phyloP scores from a whole-genome alignment of 2,329 filamentous ascomycete genomes.

The Pleomassaria siparia region DNA sequence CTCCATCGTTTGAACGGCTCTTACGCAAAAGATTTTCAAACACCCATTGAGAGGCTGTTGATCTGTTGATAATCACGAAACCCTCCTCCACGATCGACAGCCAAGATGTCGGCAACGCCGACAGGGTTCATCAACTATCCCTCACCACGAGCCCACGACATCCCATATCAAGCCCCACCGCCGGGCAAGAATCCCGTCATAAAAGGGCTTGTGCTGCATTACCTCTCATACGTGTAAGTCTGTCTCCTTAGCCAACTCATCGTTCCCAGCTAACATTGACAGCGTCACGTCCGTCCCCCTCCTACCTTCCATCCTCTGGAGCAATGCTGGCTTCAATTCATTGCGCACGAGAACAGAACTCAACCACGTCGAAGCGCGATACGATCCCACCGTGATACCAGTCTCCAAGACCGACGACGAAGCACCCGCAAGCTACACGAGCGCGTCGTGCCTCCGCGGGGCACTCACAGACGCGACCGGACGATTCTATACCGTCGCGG shows the following conservation, averaged over 20 bases:
- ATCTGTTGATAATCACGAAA: too few relatives aligned
- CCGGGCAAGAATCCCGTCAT: constrained; percentile 67
- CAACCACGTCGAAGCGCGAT: constrained; percentile 55
- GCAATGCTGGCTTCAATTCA: constrained; percentile 66
- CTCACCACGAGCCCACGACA: constrained; percentile 29
- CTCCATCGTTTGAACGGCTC: too few relatives aligned
- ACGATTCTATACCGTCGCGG: constrained; percentile 60
- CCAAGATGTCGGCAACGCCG: constrained; percentile 26
- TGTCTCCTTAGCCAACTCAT: constrained; percentile 5
- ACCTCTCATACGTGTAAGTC: constrained; percentile 63
- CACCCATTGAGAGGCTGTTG: too few relatives aligned
- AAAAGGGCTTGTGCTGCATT: constrained; percentile 63
- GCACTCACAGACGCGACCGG: constrained; percentile 10
- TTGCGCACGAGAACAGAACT: constrained; percentile 59
- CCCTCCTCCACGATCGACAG: background rate
- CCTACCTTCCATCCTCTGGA: constrained; percentile 68
- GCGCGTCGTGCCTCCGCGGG: constrained; percentile 22
- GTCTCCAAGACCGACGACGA: constrained; percentile 25
- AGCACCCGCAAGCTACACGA: constrained; percentile 21
- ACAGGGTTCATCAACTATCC: constrained; percentile 41
- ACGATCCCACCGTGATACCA: constrained; percentile 61
- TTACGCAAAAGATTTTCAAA: too few relatives aligned
- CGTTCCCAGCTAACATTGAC: constrained; percentile 4
- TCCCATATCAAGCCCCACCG: constrained; percentile 38
- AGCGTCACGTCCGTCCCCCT: constrained; percentile 63